phyloP scores from a whole-genome alignment of 257 asterid species.

The Thymus mandschuricus region DNA sequence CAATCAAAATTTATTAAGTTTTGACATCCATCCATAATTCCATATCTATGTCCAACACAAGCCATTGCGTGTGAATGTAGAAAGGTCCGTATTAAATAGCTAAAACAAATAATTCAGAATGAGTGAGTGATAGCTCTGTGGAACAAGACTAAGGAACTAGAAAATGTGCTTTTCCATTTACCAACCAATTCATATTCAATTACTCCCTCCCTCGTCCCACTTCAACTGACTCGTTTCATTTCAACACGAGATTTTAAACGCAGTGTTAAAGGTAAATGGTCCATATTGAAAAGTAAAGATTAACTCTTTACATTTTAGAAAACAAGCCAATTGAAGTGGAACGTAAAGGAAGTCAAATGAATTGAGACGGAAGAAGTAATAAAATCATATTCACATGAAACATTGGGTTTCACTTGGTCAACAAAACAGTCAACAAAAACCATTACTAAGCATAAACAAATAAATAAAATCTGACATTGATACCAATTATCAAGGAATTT shows the following conservation, averaged over 20 bases:
- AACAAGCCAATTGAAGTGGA: too few relatives aligned
- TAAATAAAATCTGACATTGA: slow-evolving; percentile 33
- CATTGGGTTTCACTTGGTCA: slow-evolving; percentile 30
- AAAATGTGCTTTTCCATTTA: neutral
- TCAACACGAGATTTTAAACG: too few relatives aligned
- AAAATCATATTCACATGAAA: slow-evolving; percentile 17
- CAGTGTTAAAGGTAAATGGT: too few relatives aligned
- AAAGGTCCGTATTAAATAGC: neutral
- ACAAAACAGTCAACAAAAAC: slow-evolving; percentile 39
- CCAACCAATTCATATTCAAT: too few relatives aligned
- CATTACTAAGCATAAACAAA: slow-evolving; percentile 27
- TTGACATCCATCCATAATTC: slow-evolving; percentile 29
- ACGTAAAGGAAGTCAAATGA: too few relatives aligned
- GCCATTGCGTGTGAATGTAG: slow-evolving; percentile 11
- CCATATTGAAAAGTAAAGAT: too few relatives aligned
- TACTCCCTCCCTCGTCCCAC: too few relatives aligned
- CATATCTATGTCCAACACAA: slow-evolving; percentile 19
- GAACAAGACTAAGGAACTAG: neutral
- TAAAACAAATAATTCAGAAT: neutral
- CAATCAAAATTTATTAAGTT: slow-evolving; percentile 5
- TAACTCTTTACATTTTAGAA: too few relatives aligned
- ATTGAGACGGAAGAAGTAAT: neutral
- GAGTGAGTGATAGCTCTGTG: neutral
- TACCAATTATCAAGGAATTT: slow-evolving; percentile 43
- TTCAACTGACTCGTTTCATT: too few relatives aligned